phyloP scores from a whole-genome alignment of 2,329 filamentous ascomycete genomes.

The Stachybotrys elegans region DNA sequence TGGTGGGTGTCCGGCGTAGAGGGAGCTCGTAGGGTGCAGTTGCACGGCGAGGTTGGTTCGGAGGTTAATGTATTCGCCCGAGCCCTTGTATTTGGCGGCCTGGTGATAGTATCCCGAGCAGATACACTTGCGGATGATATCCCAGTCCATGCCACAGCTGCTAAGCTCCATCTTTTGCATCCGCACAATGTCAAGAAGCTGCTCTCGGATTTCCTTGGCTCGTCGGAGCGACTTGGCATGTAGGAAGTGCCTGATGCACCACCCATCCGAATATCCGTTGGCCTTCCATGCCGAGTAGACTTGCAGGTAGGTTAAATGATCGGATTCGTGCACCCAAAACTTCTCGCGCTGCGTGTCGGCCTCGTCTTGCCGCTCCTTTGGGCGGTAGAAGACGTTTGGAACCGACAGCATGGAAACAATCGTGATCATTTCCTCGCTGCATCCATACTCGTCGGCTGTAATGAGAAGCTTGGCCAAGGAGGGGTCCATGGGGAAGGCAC shows the following conservation, averaged over 20 bases:
- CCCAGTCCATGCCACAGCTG: slow-evolving; percentile 95
- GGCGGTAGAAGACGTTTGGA: slow-evolving; percentile 92
- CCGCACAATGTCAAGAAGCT: slow-evolving; percentile 89
- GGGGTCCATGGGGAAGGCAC: slow-evolving; percentile 96
- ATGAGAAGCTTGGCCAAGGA: slow-evolving; percentile 93
- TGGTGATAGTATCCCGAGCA: slow-evolving; percentile 98
- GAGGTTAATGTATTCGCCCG: slow-evolving; percentile 96
- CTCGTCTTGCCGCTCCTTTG: slow-evolving; percentile 94
- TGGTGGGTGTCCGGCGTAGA: slow-evolving; percentile 92
- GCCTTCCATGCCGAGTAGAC: slow-evolving; percentile 94
- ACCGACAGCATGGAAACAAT: slow-evolving; percentile 98
- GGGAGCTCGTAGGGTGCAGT: slow-evolving; percentile 85
- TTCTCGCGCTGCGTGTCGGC: slow-evolving; percentile 93
- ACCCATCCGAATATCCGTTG: slow-evolving; percentile 83
- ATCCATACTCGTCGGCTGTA: slow-evolving; percentile 82
- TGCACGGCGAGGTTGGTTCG: slow-evolving; percentile 92
- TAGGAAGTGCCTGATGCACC: slow-evolving; percentile 90
- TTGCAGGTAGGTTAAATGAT: slow-evolving; percentile 91
- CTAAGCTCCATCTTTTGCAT: slow-evolving; percentile 84
- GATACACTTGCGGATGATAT: slow-evolving; percentile 90
- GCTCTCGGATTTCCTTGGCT: slow-evolving; percentile 90
- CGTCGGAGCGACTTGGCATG: slow-evolving; percentile 90
- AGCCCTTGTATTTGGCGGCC: slow-evolving; percentile 90
- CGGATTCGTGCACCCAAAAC: slow-evolving; percentile 96
- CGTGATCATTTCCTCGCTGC: slow-evolving; percentile 95